Evolutionary conservation across 2,329 filamentous ascomycete species (phyloP).

Genomic region (Beauveria varroae): DNA sequence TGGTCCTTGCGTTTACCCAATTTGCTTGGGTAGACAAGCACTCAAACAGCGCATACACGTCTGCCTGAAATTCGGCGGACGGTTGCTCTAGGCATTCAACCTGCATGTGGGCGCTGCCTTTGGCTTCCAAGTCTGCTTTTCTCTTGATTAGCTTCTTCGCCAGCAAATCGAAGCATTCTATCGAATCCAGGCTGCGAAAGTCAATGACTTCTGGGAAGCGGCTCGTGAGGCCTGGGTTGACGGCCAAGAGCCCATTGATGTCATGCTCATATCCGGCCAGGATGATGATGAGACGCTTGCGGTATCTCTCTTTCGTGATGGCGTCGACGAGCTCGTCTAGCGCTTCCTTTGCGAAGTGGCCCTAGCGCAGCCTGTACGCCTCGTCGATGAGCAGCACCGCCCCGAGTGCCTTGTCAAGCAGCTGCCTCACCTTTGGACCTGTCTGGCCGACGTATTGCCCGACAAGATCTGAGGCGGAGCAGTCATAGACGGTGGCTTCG

Average conservation of each 20-base stretch:
- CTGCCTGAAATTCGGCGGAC: neutral
- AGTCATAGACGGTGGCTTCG: slow-evolving; percentile 52
- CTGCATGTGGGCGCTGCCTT: neutral
- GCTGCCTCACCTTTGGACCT: slow-evolving; percentile 52
- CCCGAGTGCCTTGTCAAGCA: slow-evolving; percentile 55
- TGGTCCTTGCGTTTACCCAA: neutral
- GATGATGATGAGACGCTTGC: slow-evolving; percentile 56
- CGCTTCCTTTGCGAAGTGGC: slow-evolving; percentile 49
- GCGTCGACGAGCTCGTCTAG: slow-evolving; percentile 46
- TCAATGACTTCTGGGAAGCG: slow-evolving; percentile 42
- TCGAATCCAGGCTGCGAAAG: neutral
- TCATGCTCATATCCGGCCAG: slow-evolving; percentile 61
- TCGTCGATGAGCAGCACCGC: slow-evolving; percentile 66
- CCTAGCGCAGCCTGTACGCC: slow-evolving; percentile 55
- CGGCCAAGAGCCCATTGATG: slow-evolving; percentile 54
- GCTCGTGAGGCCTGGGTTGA: slow-evolving; percentile 56
- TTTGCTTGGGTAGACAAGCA: neutral
- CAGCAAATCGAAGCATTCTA: neutral
- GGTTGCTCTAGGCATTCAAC: neutral
- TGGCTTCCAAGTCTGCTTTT: neutral
- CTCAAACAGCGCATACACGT: neutral
- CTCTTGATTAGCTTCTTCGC: neutral
- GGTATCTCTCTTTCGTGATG: slow-evolving; percentile 46
- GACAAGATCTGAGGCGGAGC: slow-evolving; percentile 61
- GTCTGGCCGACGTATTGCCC: slow-evolving; percentile 64